Percentiles rank a stretch among this genome's conserved stretches.
phyloP scores from a whole-genome alignment of 345 rosid species.

The Moricandia moricandioides region DNA sequence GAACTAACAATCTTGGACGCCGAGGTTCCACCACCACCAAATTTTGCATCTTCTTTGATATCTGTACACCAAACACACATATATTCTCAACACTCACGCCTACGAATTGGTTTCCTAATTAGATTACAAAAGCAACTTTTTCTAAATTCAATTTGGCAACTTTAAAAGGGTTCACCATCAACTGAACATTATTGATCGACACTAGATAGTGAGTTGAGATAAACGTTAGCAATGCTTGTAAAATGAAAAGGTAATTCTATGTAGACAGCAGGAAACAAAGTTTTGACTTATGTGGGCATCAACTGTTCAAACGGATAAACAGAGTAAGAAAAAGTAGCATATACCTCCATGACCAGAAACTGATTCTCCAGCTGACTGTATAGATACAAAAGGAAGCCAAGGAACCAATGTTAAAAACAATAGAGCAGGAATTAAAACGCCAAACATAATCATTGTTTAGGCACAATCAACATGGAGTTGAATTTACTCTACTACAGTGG shows the following conservation, averaged over 20 bases:
- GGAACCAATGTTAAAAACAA: not conserved
- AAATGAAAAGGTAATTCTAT: not conserved
- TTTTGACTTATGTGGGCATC: not conserved
- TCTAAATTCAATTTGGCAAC: conserved; percentile 10
- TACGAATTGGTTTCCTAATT: not conserved
- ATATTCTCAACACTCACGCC: not conserved
- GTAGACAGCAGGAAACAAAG: not conserved
- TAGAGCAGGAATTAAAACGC: no score
- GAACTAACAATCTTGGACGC: no score
- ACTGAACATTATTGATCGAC: not conserved
- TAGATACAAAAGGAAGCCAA: conserved; percentile 16
- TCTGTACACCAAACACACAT: not conserved
- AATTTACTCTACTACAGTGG: no score
- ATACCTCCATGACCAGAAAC: conserved; percentile 36
- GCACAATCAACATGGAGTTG: no score
- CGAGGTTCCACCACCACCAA: not conserved
- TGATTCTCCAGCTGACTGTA: conserved; percentile 34
- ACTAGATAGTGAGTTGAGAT: conserved; percentile 9
- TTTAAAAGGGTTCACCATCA: conserved; percentile 5
- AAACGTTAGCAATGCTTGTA: not conserved
- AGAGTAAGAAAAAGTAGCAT: conserved; percentile 4
- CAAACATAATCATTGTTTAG: no score
- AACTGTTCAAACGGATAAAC: conserved; percentile 4
- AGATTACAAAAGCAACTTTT: not conserved
- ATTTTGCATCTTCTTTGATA: conserved; percentile 48